Base-by-base conservation (phyloP, 768 basidiomycete genomes). In the Mycena vulgaris region DNA sequence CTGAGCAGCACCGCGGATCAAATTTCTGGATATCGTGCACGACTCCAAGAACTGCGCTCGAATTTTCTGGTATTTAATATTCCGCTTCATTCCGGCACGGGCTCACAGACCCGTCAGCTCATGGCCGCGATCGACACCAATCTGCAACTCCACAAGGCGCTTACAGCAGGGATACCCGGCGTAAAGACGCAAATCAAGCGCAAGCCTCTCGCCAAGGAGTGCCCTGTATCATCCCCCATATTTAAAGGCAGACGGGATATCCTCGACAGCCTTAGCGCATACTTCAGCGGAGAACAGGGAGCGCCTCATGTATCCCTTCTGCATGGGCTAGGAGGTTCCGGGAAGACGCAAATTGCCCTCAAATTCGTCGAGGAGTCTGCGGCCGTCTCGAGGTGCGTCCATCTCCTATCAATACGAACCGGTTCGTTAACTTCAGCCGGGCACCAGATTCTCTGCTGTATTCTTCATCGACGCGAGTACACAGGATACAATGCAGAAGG, bases 301-400 rank as follows among this genome's bases (percentile, higher is more conserved):
- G 13, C 23, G 30, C 14, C 23, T 31, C 6, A 56, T 65, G 3
- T 51, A 4, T n/a, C n/a, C 23, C 27, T 63, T 13, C 60, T 69
- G 8, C 21, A 62, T 28, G 68, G 51, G 1, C n/a, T 63, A 1
- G 68, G 68, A 16, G 68, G 68, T 8, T 42, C 60, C 17, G 68
- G 68, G 17, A 69, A 69, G 42, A 69, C 68, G 33, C 60, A 69
- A 33, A 42, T 57, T 19, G 60, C 55, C 2, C 28, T 69, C 23
- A 69, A 69, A 39, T 69, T 69, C 27, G 27, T 69, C 33, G 17
- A n/a, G 25, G 27, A 60, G 19, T 7, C 30, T 14, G 7, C 27
- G 1, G 19, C 35, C 2, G 13, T 13, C 6, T 35, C 33, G 7
- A 30, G 31, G 66, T 39, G 25, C 2, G 33, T 23, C n/a, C n/a